A percentile compares a stretch with the other conserved stretches of the same genome.
phyloP scores from a whole-genome alignment of 2,329 filamentous ascomycete genomes.

The Alternaria gansuensis region DNA sequence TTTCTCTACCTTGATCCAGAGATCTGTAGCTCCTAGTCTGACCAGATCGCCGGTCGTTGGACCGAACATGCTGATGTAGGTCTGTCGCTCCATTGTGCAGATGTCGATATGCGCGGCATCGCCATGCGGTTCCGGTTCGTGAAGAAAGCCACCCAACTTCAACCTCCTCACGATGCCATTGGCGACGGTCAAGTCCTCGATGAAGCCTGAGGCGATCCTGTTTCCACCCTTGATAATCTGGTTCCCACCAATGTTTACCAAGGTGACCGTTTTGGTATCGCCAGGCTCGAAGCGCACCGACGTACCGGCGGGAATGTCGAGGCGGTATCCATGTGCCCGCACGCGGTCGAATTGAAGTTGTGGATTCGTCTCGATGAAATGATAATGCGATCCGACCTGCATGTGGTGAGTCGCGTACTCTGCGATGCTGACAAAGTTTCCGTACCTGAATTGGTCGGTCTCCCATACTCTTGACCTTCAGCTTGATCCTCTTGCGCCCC shows the following conservation, averaged over 20 bases:
- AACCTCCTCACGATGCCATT: constrained; percentile 74
- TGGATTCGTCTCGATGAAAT: constrained; percentile 95
- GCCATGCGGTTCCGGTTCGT: constrained; percentile 71
- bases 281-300: constrained; percentile 94
- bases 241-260: constrained; percentile 87
- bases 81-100: constrained; percentile 76
- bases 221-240: constrained; percentile 87
- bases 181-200: constrained; percentile 69
- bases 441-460: constrained; percentile 87
- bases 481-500: constrained; percentile 73
- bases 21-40: constrained; percentile 79
- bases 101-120: constrained; percentile 66
- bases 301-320: constrained; percentile 91
- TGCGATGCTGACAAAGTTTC: not conserved
- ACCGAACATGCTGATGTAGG: constrained; percentile 90
- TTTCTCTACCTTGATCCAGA: constrained; percentile 90
- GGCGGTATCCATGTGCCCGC: constrained; percentile 80
- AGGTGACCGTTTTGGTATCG: constrained; percentile 85
- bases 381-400: constrained; percentile 87
- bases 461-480: constrained; percentile 84
- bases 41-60: constrained; percentile 90
- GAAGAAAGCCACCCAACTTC: constrained; percentile 78
- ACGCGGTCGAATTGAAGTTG: constrained; percentile 86
- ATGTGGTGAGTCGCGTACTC: constrained; percentile 13
- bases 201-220: constrained; percentile 73